These are phyloP conservation scores for Trichoderma sp. DNA, from an alignment of 2,329 filamentous ascomycete genomes.

Conservation along the genomic window DNA sequence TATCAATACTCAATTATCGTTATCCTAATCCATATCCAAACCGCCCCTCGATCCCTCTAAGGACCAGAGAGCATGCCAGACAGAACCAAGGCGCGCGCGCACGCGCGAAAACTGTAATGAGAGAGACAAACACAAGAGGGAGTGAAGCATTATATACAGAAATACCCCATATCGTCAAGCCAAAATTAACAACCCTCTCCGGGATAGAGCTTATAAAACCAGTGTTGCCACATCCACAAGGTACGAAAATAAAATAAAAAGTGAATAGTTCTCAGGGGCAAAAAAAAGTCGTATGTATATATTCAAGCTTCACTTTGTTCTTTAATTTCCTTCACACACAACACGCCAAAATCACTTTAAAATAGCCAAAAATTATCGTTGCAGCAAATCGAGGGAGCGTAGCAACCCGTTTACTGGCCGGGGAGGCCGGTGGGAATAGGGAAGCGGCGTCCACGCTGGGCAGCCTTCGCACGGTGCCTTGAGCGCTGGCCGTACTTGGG, in stretches of 20 bases:
- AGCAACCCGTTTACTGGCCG: background rate
- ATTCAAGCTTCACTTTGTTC: background rate
- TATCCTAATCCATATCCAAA: constrained; percentile 6
- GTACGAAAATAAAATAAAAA: background rate
- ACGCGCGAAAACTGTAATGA: background rate
- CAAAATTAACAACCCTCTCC: background rate
- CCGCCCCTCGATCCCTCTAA: background rate
- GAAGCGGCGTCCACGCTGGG: background rate
- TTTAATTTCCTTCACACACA: background rate
- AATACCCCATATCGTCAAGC: background rate
- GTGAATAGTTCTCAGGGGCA: background rate
- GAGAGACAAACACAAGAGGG: background rate
- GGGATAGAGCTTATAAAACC: background rate
- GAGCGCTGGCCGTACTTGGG: constrained; percentile 27
- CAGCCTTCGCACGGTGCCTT: constrained; percentile 8
- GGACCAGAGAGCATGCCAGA: background rate
- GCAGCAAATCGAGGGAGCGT: background rate
- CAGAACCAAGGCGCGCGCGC: background rate
- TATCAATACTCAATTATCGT: constrained; percentile 10
- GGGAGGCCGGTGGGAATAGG: background rate
- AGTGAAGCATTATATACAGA: constrained; percentile 3
- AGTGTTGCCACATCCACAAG: background rate
- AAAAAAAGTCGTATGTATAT: constrained; percentile 6
- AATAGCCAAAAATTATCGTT: constrained; percentile 2
- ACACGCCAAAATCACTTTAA: background rate